Conservation (phyloP, 2,329 filamentous ascomycete genomes). For the Trichoderma cornu-damae region DNA sequence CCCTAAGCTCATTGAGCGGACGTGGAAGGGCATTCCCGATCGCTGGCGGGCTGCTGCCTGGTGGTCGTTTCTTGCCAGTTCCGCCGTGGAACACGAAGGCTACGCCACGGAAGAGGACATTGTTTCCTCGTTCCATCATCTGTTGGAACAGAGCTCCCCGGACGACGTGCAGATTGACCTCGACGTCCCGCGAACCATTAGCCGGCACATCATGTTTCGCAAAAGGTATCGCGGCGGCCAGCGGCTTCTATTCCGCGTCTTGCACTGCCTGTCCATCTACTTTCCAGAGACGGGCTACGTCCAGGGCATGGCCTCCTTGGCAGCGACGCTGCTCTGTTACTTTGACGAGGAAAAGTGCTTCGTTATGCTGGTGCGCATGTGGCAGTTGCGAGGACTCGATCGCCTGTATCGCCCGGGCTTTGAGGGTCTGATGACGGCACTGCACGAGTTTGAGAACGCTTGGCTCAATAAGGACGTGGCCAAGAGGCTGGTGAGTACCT, state of each 20-base stretch:
- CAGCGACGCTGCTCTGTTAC: conserved; percentile 89
- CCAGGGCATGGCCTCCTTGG: conserved; percentile 93
- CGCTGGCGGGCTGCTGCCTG: conserved; percentile 90
- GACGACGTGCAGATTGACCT: conserved; percentile 97
- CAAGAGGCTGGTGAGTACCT: conserved; percentile 65
- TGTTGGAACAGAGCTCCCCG: conserved; percentile 69
- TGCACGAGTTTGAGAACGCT: conserved; percentile 75
- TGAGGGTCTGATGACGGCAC: conserved; percentile 75
- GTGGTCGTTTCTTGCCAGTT: conserved; percentile 83
- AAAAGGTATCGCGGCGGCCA: conserved; percentile 87
- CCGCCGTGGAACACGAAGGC: conserved; percentile 59
- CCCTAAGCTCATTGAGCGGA: conserved; percentile 81
- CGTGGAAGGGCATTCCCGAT: conserved; percentile 98
- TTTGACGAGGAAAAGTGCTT: conserved; percentile 94
- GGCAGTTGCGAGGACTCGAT: conserved; percentile 81
- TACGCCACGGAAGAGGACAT: conserved; percentile 66
- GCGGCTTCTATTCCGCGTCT: conserved; percentile 81
- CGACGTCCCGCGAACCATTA: conserved; percentile 92
- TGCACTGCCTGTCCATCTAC: conserved; percentile 88
- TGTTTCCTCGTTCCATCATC: conserved; percentile 63
- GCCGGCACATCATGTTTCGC: conserved; percentile 94
- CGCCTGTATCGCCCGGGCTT: conserved; percentile 81
- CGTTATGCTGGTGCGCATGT: conserved; percentile 93
- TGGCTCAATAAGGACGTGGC: conserved; percentile 85
- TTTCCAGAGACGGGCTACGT: conserved; percentile 91